Evolutionary conservation across 495 filamentous ascomycete species (phyloP).

Genomic region (Parathielavia appendiculata): DNA sequence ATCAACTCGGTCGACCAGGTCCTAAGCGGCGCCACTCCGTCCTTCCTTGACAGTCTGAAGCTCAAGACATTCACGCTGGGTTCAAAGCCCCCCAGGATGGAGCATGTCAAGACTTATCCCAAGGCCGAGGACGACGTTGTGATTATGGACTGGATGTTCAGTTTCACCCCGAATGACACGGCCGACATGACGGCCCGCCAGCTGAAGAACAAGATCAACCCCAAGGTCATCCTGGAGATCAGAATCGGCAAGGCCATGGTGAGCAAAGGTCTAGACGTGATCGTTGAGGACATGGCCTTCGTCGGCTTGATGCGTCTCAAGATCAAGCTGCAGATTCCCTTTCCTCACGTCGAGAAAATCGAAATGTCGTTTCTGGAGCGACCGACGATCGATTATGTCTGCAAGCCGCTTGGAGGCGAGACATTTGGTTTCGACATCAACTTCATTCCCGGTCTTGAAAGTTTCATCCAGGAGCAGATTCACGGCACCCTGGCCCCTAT

Average conservation of each 20-base stretch:
- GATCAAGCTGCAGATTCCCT: conserved; percentile 91
- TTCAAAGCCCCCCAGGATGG: conserved; percentile 89
- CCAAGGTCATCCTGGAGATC: conserved; percentile 91
- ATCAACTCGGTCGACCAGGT: conserved; percentile 94
- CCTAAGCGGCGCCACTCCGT: conserved; percentile 80
- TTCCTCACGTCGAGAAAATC: conserved; percentile 88
- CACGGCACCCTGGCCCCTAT: conserved; percentile 88
- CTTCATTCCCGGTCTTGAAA: conserved; percentile 90
- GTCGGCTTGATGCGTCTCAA: conserved; percentile 93
- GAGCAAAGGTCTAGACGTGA: conserved; percentile 93
- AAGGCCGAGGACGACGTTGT: conserved; percentile 93
- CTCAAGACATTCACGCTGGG: conserved; percentile 89
- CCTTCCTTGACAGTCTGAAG: conserved; percentile 87
- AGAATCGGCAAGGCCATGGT: conserved; percentile 89
- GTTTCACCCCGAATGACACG: conserved; percentile 92
- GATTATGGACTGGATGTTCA: conserved; percentile 99
- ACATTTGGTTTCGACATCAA: conserved; percentile 97
- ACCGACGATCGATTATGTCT: conserved; percentile 83
- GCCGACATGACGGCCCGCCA: conserved; percentile 87
- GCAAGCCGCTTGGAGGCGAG: conserved; percentile 95
- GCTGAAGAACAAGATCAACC: conserved; percentile 90
- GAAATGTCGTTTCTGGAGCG: conserved; percentile 80
- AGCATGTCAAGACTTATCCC: conserved; percentile 96
- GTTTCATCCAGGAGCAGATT: conserved; percentile 92
- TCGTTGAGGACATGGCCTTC: conserved; percentile 96